Evolutionary conservation across 257 asterid species (phyloP), one percentile per base, ranked within the genome.

Genomic region (Fraxinus anomala): DNA sequence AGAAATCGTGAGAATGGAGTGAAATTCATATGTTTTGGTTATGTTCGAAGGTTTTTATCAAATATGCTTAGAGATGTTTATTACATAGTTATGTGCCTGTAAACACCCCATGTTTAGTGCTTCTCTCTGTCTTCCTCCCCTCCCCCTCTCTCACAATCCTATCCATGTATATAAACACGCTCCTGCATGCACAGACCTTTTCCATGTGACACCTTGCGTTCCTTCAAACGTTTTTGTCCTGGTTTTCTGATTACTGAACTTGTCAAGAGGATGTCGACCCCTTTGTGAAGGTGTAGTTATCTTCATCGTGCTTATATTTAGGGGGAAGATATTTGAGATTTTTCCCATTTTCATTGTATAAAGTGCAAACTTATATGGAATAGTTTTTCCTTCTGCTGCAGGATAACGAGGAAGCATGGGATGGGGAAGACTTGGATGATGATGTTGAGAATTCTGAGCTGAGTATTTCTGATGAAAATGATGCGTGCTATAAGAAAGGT

Each of bases 371-470:
- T 61, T 68, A 68, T 70, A 30, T 33, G 66, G 77, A 47, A 63
- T 28, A 71, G 77, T 84, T 7, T 84, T n/a, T 68, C 34, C 81
- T 54, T 69, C 78, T 23, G 82, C 28, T 84, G 74, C 84, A 96
- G 98, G 89, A 79, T 70, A 89, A 88, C 83, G 89, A 92, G 82
- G 96, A 87, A n/a, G 97, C 90, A 83, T 96, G 97, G 97, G 95
- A 84, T 81, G 97, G 84, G 73, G 99, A 96, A 85, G 98, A 93
- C 73, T 39, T 83, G 75, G 97, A 93, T 36, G 98, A 91, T 39
- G 85, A 86, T 77, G 89, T 97, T 74, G 98, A 86, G 85, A 97
- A 89, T 81, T 93, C 98, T 81, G 99, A 91, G 80, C 80, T 92
- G 88, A 91, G 86, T 78, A 59, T 89, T 68, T 92, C 96, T 14